A percentile compares a stretch with the other conserved stretches of the same genome.
Evolutionary conservation across 495 filamentous ascomycete genomes (phyloP).

Genomic region (Penicillium atrosanguineum): DNA sequence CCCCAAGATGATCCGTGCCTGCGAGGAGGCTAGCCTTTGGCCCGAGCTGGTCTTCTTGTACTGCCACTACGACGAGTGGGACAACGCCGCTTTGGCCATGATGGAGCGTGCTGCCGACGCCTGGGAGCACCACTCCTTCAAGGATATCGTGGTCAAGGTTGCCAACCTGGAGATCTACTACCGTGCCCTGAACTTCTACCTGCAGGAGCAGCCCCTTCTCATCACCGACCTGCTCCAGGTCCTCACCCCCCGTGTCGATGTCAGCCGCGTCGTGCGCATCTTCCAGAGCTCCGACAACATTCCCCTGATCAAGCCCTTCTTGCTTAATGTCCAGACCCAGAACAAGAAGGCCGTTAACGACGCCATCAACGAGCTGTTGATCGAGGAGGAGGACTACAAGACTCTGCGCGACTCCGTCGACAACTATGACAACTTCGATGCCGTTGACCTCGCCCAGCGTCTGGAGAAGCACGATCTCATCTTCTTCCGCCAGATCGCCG

Average conservation of each 20-base stretch:
- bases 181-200: slow-evolving; percentile 94
- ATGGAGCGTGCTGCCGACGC: slow-evolving; percentile 98
- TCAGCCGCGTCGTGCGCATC: slow-evolving; percentile 96
- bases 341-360: slow-evolving; percentile 98
- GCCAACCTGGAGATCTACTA: slow-evolving; percentile 99
- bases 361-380: slow-evolving; percentile 96
- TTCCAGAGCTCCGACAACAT: slow-evolving; percentile 99
- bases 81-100: slow-evolving; percentile 97
- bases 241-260: slow-evolving; percentile 89
- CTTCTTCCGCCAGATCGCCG: slow-evolving; percentile 98
- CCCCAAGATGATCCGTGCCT: slow-evolving; percentile 93
- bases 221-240: slow-evolving; percentile 93
- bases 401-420: slow-evolving; percentile 95
- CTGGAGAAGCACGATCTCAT: slow-evolving; percentile 95
- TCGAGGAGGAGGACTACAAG: slow-evolving; percentile 99
- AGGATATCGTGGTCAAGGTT: slow-evolving; percentile 97
- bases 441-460: slow-evolving; percentile 89
- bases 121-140: slow-evolving; percentile 99
- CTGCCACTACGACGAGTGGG: slow-evolving; percentile 98
- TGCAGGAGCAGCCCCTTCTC: slow-evolving; percentile 92
- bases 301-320: slow-evolving; percentile 97
- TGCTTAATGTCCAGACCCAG: slow-evolving; percentile 92
- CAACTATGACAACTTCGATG: slow-evolving; percentile 98
- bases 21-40: slow-evolving; percentile 95
- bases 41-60: slow-evolving; percentile 98